These are phyloP conservation scores for Pythium dissimile DNA, from an alignment of 352 stramenopile genomes.

Conservation along the genomic window DNA sequence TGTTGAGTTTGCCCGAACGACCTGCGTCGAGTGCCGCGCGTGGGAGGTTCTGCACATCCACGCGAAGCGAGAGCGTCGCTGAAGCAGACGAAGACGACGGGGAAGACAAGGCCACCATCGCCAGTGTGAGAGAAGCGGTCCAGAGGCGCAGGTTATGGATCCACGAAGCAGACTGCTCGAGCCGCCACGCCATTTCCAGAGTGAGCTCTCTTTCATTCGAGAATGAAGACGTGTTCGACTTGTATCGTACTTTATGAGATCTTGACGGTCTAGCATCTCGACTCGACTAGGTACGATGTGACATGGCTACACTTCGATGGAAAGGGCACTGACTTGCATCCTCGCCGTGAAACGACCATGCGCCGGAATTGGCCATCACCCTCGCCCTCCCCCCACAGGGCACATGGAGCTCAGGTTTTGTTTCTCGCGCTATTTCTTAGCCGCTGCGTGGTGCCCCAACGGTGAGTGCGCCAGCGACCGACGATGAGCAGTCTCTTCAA, in stretches of 20 bases:
- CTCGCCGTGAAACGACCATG: not conserved
- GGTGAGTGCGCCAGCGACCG: not conserved
- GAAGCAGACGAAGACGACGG: not conserved
- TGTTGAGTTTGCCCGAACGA: slow-evolving; percentile 2
- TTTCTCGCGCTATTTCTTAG: too few relatives aligned
- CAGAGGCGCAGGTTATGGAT: too few relatives aligned
- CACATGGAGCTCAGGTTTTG: too few relatives aligned
- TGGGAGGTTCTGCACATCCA: slow-evolving; percentile 24
- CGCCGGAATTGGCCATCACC: not conserved
- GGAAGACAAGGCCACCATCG: too few relatives aligned
- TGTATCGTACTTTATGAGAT: slow-evolving; percentile 2
- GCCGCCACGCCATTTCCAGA: too few relatives aligned
- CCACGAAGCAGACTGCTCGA: too few relatives aligned
- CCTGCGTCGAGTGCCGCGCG: not conserved
- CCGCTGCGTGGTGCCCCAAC: not conserved
- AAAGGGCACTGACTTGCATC: not conserved
- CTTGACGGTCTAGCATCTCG: too few relatives aligned
- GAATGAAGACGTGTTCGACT: too few relatives aligned
- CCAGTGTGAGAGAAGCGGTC: too few relatives aligned
- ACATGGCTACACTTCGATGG: slow-evolving; percentile 1
- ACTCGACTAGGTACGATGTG: not conserved
- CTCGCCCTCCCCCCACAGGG: too few relatives aligned
- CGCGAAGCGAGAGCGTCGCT: not conserved
- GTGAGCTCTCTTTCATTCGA: not conserved
- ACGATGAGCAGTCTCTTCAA: slow-evolving; percentile 70